Conservation (phyloP, 495 filamentous ascomycete genomes). For the Penicillium canariense region DNA sequence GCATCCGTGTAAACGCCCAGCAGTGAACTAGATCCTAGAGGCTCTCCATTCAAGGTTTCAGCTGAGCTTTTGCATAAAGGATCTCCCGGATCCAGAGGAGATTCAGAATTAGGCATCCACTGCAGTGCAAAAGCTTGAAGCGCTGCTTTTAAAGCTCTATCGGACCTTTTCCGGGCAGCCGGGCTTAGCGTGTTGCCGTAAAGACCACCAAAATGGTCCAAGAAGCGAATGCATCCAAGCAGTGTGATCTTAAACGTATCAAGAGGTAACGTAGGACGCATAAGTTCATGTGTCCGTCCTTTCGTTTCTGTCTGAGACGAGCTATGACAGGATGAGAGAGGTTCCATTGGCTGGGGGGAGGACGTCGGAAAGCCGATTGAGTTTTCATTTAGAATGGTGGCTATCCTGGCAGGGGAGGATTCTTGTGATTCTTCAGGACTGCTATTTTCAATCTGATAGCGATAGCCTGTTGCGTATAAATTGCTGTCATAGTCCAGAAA, state of each 20-base stretch:
- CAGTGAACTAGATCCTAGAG: too few species aligned
- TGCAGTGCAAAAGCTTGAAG: constrained; percentile 25
- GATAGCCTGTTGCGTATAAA: constrained; percentile 14
- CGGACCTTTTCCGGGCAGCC: constrained; percentile 11
- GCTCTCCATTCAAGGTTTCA: too few species aligned
- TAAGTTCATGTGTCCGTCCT: too few species aligned
- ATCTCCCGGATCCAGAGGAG: background rate
- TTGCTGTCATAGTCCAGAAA: constrained; percentile 26
- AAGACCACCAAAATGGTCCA: constrained; percentile 29
- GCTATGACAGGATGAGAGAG: too few species aligned
- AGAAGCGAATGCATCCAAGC: constrained; percentile 21
- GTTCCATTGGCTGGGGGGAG: too few species aligned
- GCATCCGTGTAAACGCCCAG: constrained; percentile 20
- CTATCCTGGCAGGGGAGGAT: background rate
- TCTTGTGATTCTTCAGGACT: background rate
- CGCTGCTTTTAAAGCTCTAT: constrained; percentile 19
- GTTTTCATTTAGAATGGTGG: too few species aligned
- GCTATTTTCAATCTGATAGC: constrained; percentile 18
- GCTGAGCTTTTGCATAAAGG: too few species aligned
- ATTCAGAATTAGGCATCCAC: constrained; percentile 17
- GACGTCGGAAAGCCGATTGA: too few species aligned
- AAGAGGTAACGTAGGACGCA: background rate
- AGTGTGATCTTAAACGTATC: constrained; percentile 10
- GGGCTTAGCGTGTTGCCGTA: constrained; percentile 23
- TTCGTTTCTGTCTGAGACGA: too few species aligned